phyloP scores from a whole-genome alignment of 805 yeast genomes.

The Saturnispora diversa region DNA sequence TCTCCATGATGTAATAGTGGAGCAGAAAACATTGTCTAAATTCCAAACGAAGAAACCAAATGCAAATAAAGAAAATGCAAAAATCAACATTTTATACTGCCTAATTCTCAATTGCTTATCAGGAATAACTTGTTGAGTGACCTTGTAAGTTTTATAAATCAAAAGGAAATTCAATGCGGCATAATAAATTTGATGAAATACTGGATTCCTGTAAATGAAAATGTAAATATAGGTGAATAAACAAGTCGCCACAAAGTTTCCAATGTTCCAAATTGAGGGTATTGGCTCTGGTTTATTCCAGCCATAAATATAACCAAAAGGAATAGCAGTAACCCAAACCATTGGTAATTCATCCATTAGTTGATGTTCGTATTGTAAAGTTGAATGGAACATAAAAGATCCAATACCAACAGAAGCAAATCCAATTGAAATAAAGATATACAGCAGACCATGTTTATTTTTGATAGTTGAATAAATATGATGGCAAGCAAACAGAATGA shows the following conservation, averaged over 20 bases:
- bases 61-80: slow-evolving; percentile 39
- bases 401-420: slow-evolving; percentile 89
- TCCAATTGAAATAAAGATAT: slow-evolving; percentile 64
- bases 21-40: slow-evolving; percentile 75
- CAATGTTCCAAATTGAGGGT: slow-evolving; percentile 20
- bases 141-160: slow-evolving; percentile 44
- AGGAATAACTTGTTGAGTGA: slow-evolving; percentile 20
- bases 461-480: slow-evolving; percentile 46
- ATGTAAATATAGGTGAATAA: slow-evolving; percentile 63
- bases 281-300: slow-evolving; percentile 22
- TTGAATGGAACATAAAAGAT: slow-evolving; percentile 95
- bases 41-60: slow-evolving; percentile 85
- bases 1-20: slow-evolving; percentile 47
- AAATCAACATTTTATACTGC: slow-evolving; percentile 23
- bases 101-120: slow-evolving; percentile 17
- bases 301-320: slow-evolving; percentile 42
- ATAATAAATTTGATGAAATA: slow-evolving; percentile 82
- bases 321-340: slow-evolving; percentile 96
- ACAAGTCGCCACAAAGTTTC: slow-evolving; percentile 29
- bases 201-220: slow-evolving; percentile 64
- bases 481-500: slow-evolving; percentile 26
- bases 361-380: slow-evolving; percentile 82
- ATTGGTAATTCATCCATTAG: slow-evolving; percentile 92
- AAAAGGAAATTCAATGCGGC: slow-evolving; percentile 71
- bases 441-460: slow-evolving; percentile 62